Conservation (phyloP, 305 asterid species). For the Solanum hybrid region DNA sequence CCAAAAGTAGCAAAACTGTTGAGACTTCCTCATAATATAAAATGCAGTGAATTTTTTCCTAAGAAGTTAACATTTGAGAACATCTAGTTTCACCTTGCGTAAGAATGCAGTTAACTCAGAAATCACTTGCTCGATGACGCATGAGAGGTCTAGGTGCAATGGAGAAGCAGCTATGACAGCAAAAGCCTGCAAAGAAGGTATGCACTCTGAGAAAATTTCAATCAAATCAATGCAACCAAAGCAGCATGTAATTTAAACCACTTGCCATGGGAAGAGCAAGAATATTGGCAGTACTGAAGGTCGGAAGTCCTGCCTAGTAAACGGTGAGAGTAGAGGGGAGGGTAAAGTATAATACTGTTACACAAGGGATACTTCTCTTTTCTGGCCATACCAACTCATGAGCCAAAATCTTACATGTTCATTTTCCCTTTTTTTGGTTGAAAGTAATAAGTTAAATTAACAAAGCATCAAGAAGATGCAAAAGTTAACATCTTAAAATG, state of each 20-base stretch:
- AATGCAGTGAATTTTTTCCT: slow-evolving; percentile 1
- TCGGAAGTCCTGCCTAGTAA: not conserved
- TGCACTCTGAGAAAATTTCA: not conserved
- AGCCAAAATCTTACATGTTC: not conserved
- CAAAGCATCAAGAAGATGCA: not conserved
- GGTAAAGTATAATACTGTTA: not conserved
- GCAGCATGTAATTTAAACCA: not conserved
- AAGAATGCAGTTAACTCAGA: slow-evolving; percentile 93
- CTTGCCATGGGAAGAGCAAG: not conserved
- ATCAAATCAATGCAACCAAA: not conserved
- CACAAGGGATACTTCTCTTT: not conserved
- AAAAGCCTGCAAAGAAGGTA: slow-evolving; percentile 60
- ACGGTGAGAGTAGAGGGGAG: not conserved
- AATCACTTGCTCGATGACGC: slow-evolving; percentile 82
- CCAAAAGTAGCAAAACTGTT: slow-evolving; percentile 7
- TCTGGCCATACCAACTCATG: slow-evolving; percentile 1
- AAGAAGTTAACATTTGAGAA: slow-evolving; percentile 3
- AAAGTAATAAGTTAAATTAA: not conserved
- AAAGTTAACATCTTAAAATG: not conserved
- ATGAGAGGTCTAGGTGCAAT: slow-evolving; percentile 79
- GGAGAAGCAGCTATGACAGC: slow-evolving; percentile 96
- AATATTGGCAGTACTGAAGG: not conserved
- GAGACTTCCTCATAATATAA: not conserved
- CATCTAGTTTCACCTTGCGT: slow-evolving; percentile 57
- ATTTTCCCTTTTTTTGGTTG: not conserved